These are phyloP conservation scores for Mrakia blollopis DNA, from an alignment of 768 basidiomycete species.

Conservation along the genomic window DNA sequence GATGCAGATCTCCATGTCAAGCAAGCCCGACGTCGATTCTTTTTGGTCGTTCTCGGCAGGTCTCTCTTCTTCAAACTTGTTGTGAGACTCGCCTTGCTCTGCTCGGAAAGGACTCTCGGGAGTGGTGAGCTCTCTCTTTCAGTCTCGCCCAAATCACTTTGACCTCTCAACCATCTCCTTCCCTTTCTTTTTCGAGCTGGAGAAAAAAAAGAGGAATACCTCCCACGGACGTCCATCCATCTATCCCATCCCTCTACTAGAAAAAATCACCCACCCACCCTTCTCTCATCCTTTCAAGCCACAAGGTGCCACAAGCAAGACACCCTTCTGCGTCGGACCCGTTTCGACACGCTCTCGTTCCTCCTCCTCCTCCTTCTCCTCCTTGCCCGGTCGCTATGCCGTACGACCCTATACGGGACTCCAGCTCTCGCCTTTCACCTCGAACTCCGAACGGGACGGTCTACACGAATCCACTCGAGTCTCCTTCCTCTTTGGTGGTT, in stretches of 20 bases:
- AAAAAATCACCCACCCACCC: background rate
- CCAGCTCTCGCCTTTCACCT: constrained; percentile 33
- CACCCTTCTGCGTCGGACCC: background rate
- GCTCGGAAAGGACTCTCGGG: no score
- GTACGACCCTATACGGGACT: constrained; percentile 42
- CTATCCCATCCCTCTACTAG: background rate
- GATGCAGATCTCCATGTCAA: no score
- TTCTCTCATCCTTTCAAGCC: background rate
- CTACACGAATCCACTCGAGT: constrained; percentile 5
- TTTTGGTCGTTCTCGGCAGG: no score
- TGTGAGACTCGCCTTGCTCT: no score
- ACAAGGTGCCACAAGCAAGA: no score
- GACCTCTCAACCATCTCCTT: no score
- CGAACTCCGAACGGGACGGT: constrained; percentile 24
- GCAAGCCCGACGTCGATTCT: no score
- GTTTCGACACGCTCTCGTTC: background rate
- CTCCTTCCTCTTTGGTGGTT: background rate
- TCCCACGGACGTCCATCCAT: background rate
- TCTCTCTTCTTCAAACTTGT: no score
- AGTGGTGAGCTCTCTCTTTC: no score
- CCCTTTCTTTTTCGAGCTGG: background rate
- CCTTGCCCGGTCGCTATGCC: constrained; percentile 35
- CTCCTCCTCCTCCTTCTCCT: background rate
- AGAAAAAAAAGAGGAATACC: background rate
- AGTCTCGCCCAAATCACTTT: no score